Evolutionary conservation across 805 yeast species (phyloP).

Genomic region (Komagataella populi): DNA sequence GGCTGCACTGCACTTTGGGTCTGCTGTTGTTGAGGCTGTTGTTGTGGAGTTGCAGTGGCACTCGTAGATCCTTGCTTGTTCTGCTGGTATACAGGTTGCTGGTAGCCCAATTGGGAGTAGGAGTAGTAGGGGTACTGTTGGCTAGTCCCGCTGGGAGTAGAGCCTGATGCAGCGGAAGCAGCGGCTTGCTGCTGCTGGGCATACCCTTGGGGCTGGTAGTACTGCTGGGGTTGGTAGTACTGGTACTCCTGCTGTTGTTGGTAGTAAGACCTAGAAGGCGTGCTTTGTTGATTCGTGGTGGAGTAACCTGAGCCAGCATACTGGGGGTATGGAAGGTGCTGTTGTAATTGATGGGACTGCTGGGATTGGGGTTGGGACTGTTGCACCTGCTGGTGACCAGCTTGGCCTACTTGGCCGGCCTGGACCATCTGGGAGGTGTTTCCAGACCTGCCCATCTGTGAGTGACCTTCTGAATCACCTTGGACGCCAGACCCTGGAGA

Average conservation of each 20-base stretch:
- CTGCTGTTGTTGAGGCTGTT: not conserved
- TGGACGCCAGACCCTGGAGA: not conserved
- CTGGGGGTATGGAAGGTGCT: not conserved
- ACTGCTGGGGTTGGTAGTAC: not conserved
- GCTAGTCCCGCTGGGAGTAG: not conserved
- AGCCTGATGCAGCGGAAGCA: not conserved
- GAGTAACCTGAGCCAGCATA: not conserved
- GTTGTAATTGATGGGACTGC: not conserved
- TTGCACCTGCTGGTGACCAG: constrained; percentile 1
- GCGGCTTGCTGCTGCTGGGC: constrained; percentile 1
- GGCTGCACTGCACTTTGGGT: not conserved
- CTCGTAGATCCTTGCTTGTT: not conserved
- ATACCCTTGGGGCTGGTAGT: not conserved
- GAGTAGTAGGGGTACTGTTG: constrained; percentile 2
- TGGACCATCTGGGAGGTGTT: not conserved
- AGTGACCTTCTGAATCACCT: not conserved
- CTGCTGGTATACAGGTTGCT: not conserved
- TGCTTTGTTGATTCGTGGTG: not conserved
- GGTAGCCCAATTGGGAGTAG: constrained; percentile 1
- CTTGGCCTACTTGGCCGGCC: not conserved
- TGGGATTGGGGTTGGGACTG: not conserved
- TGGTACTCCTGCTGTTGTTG: not conserved
- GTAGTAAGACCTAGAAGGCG: not conserved
- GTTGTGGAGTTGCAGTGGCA: not conserved
- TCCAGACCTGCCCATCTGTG: not conserved